Evolutionary conservation across 2,329 filamentous ascomycete genomes (phyloP).

Genomic region (Botrytis porri): DNA sequence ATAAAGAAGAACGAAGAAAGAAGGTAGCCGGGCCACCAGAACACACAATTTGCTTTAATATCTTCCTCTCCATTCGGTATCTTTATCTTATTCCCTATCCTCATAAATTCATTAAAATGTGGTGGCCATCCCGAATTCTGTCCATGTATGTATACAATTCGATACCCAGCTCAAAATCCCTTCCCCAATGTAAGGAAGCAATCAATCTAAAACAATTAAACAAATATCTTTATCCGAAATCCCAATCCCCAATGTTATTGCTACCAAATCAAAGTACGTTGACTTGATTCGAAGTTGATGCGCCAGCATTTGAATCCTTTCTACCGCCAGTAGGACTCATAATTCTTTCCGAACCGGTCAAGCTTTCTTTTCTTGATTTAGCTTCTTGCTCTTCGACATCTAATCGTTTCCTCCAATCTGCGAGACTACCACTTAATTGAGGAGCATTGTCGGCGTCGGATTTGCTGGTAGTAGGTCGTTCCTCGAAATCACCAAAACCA

Average conservation of each 20-base stretch:
- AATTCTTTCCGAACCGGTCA: conserved; percentile 7
- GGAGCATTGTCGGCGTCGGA: conserved; percentile 41
- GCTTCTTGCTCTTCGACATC: conserved; percentile 48
- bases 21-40: background rate
- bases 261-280: conserved; percentile 3
- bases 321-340: conserved; percentile 10
- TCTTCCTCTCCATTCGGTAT: conserved; percentile 12
- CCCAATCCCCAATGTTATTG: background rate
- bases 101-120: conserved; percentile 19
- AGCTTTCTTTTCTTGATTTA: background rate
- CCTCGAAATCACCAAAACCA: conserved; percentile 76
- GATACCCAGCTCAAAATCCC: background rate
- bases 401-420: conserved; percentile 76
- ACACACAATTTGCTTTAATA: conserved; percentile 13
- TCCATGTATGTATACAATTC: conserved; percentile 12
- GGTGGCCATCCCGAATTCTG: conserved; percentile 3
- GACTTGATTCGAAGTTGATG: conserved; percentile 4
- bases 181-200: background rate
- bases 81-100: conserved; percentile 14
- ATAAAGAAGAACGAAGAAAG: background rate
- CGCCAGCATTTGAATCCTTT: background rate
- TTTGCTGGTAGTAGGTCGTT: conserved; percentile 37
- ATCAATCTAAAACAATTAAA: conserved; percentile 14
- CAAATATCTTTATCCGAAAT: background rate
- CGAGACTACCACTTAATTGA: conserved; percentile 67